Base-by-base conservation (phyloP, 257 asterid genomes). In the Ligustrum vulgare region DNA sequence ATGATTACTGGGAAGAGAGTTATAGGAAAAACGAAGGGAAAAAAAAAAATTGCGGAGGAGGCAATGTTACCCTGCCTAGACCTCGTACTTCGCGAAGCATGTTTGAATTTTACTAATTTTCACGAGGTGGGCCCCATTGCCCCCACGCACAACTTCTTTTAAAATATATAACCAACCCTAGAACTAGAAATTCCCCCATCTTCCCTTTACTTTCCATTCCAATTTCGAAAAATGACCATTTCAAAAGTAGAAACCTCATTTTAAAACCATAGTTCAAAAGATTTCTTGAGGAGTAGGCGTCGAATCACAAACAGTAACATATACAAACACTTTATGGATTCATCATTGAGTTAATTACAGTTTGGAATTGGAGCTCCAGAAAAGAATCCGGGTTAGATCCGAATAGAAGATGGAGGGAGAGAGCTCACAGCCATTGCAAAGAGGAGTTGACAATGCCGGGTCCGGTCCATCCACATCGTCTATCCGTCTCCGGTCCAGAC, bases 401-500 rank as follows among this genome's bases (percentile, higher is more conserved):
- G 67, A 25, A 12, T 35, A 60, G 65, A 64, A 31, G 16, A 86
- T 86, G 90, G 86, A 83, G 75, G 84, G 75, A 72, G 82, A 72
- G 74, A 79, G 77, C 36, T 81, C 77, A 60, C 79, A 5, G 67
- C 67, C 67, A 11, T 8, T 8, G 67, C 67, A 25, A n/a, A 54
- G 66, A 67, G 80, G 28, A 18, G 51, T 18, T 68, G 18, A 2
- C 72, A n/a, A 35, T 15, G 33, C 47, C 73, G 84, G 66, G 4
- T n/a, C 78, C 31, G 72, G 72, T 28, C 36, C 84, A 45, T 54
- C 51, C 80, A 41, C 16, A 8, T 3, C 83, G 0, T 43, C 80
- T 20, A 75, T 15, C 39, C 70, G 90, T 51, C 70, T 65, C 72
- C 88, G 90, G 9, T 0, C 81, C 58, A 72, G 91, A 75, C 47